These are phyloP conservation scores for Hypoxylon rubiginosum DNA, from an alignment of 2,329 filamentous ascomycete species.

Conservation along the genomic window DNA sequence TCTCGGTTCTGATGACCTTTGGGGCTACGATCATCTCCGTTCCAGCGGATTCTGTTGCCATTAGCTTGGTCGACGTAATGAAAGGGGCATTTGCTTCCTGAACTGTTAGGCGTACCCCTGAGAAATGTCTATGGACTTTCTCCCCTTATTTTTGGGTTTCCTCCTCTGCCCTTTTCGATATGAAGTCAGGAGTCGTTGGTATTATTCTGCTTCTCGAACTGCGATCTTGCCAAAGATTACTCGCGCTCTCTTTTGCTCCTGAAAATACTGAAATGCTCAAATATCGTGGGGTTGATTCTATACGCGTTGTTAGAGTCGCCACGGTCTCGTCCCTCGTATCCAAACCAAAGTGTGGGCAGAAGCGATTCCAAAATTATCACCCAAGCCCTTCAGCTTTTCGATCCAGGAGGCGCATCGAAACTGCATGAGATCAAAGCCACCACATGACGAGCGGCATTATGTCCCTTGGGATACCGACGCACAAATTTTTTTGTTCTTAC, in stretches of 20 bases:
- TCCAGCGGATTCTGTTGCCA: not conserved
- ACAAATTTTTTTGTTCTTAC: not conserved
- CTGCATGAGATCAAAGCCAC: not conserved
- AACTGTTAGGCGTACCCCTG: not conserved
- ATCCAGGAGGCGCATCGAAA: not conserved
- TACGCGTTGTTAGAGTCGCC: not conserved
- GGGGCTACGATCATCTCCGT: not conserved
- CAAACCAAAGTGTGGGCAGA: not conserved
- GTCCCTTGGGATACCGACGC: not conserved
- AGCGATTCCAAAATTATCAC: not conserved
- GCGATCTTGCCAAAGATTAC: not conserved
- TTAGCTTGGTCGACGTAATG: not conserved
- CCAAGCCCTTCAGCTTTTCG: not conserved
- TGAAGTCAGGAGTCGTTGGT: not conserved
- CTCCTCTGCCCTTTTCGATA: not conserved
- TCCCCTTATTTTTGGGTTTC: not conserved
- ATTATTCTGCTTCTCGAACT: not conserved
- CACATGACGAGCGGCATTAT: not conserved
- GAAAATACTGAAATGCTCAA: not conserved
- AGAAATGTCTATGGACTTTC: not conserved
- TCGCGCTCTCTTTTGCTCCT: not conserved
- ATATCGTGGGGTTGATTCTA: not conserved
- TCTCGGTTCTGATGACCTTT: not conserved
- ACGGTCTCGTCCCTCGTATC: not conserved
- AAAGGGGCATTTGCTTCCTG: not conserved